Evolutionary conservation across 495 filamentous ascomycete species (phyloP).

Genomic region (Cercophora newfieldiana): DNA sequence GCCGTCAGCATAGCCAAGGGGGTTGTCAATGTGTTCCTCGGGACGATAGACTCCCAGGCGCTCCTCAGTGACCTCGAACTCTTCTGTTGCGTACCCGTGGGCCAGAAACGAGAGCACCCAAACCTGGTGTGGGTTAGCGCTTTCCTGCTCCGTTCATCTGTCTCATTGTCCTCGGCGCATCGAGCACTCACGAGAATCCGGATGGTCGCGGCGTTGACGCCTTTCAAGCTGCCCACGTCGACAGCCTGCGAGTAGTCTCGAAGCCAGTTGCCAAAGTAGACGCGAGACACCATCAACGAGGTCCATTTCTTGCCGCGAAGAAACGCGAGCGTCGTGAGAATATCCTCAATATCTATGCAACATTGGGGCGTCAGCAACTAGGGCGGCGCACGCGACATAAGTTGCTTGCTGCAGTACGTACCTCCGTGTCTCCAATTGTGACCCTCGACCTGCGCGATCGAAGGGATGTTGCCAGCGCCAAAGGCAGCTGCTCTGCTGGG

Average conservation of each 20-base stretch:
- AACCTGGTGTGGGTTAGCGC: conserved; percentile 29
- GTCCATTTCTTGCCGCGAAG: conserved; percentile 95
- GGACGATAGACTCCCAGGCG: conserved; percentile 89
- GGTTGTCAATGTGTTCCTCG: conserved; percentile 94
- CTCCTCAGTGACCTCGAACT: conserved; percentile 94
- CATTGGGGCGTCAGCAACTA: neutral
- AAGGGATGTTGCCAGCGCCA: conserved; percentile 94
- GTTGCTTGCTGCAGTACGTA: conserved; percentile 23
- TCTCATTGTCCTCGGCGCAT: no score
- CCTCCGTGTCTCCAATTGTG: conserved; percentile 94
- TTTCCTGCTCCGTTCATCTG: no score
- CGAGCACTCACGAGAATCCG: conserved; percentile 62
- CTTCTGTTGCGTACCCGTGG: conserved; percentile 94
- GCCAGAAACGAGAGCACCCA: conserved; percentile 92
- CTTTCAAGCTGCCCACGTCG: conserved; percentile 88
- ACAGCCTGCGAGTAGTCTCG: conserved; percentile 83
- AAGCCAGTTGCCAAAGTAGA: conserved; percentile 88
- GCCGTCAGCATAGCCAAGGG: conserved; percentile 87
- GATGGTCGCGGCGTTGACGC: conserved; percentile 86
- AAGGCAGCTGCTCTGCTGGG: conserved; percentile 71
- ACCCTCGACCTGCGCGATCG: conserved; percentile 89
- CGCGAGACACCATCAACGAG: conserved; percentile 79
- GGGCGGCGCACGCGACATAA: neutral
- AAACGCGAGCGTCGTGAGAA: conserved; percentile 84
- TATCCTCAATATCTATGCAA: conserved; percentile 74